Evolutionary conservation across 768 basidiomycete species (phyloP).

Genomic region (Lentinus brumalis): DNA sequence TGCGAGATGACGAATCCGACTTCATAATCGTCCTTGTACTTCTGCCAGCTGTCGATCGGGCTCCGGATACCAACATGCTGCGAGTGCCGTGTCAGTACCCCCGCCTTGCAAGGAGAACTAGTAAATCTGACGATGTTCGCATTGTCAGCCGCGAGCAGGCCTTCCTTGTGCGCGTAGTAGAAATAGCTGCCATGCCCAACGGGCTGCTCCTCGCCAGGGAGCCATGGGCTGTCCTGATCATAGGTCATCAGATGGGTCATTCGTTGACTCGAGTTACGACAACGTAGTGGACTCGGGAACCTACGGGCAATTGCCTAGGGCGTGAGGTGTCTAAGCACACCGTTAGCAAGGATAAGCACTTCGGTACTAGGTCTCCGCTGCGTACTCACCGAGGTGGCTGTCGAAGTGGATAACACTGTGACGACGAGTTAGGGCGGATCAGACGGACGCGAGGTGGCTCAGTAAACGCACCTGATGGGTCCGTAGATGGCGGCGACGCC

Average conservation of each 20-base stretch:
- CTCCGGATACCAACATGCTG: constrained; percentile 36
- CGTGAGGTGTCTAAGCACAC: no score
- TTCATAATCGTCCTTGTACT: constrained; percentile 33
- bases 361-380: neutral
- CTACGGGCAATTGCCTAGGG: no score
- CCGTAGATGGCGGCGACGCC: constrained; percentile 34
- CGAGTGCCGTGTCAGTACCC: neutral
- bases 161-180: constrained; percentile 35
- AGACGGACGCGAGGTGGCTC: no score
- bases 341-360: no score
- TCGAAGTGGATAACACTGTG: constrained; percentile 36
- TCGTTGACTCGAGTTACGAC: no score
- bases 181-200: constrained; percentile 37
- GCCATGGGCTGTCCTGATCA: constrained; percentile 27
- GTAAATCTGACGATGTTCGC: constrained; percentile 30
- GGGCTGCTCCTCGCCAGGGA: constrained; percentile 33
- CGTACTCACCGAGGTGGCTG: constrained; percentile 30
- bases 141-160: constrained; percentile 33
- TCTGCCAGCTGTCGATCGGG: constrained; percentile 28
- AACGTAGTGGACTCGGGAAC: no score
- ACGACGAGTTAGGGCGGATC: no score
- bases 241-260: neutral
- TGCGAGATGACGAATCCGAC: constrained; percentile 35
- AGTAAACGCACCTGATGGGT: constrained; percentile 19
- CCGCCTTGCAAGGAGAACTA: no score